A percentile compares a stretch with the other conserved stretches of the same genome.
phyloP scores from a whole-genome alignment of 208 protist species.

The Trypanosoma melophagium region DNA sequence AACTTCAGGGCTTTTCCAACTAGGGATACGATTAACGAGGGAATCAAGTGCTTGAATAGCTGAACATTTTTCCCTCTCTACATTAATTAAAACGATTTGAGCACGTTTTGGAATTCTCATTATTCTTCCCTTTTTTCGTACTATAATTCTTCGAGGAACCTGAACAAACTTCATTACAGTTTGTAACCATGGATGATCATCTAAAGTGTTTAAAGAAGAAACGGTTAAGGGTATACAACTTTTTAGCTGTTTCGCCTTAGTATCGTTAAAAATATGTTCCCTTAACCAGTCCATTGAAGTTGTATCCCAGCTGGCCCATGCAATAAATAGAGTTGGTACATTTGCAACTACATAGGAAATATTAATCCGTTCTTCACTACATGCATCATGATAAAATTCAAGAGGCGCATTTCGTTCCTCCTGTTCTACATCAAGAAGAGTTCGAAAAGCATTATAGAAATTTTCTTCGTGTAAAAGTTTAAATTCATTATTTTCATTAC shows the following conservation, averaged over 20 bases:
- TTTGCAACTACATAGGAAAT: conserved; percentile 50
- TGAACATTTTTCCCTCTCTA: conserved; percentile 52
- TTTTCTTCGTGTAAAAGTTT: conserved; percentile 18
- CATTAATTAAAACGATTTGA: conserved; percentile 83
- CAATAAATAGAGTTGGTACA: conserved; percentile 73
- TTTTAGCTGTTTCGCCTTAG: conserved; percentile 21
- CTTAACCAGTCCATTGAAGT: conserved; percentile 63
- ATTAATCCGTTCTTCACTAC: conserved; percentile 56
- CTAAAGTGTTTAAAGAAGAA: conserved; percentile 31
- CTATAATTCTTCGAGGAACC: conserved; percentile 25
- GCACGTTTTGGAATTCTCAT: conserved; percentile 49
- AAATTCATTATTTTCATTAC: background rate
- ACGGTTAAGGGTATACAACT: conserved; percentile 20
- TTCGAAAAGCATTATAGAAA: conserved; percentile 34
- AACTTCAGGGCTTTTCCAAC: conserved; percentile 73
- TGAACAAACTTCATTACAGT: conserved; percentile 50
- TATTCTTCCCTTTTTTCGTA: conserved; percentile 19
- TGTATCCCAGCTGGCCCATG: conserved; percentile 66
- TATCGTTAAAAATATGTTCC: conserved; percentile 60
- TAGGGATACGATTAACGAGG: conserved; percentile 30
- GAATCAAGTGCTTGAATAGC: conserved; percentile 36
- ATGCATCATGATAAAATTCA: conserved; percentile 46
- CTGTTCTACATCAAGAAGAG: conserved; percentile 31
- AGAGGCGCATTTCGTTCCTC: conserved; percentile 36
- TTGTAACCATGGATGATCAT: conserved; percentile 69